A percentile compares a stretch with the other conserved stretches of the same genome.
Evolutionary conservation across 73 alveolate species (phyloP).

Genomic region (Strombidium stylifer): DNA sequence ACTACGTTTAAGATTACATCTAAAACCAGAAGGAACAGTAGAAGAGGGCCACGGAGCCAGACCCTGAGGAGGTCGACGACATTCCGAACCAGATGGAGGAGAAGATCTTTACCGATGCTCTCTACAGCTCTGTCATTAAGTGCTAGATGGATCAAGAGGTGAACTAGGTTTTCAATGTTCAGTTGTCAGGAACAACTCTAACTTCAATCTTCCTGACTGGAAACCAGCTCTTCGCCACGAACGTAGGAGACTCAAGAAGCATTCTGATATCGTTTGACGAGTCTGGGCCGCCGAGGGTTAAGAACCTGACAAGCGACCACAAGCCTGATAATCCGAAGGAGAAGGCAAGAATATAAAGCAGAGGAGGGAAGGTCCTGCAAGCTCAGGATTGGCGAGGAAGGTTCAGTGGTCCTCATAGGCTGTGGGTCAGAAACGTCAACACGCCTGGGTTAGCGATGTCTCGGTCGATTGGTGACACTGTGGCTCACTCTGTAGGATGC

Average conservation of each 20-base stretch:
- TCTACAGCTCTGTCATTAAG: no score
- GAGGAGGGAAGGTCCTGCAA: constrained; percentile 90
- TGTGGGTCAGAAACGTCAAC: constrained; percentile 88
- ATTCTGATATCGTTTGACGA: no score
- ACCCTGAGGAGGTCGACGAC: neutral
- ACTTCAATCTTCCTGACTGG: constrained; percentile 12
- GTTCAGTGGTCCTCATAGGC: constrained; percentile 92
- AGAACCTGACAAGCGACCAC: constrained; percentile 83
- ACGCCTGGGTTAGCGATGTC: constrained; percentile 98
- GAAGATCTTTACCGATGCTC: no score
- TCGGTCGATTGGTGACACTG: constrained; percentile 92
- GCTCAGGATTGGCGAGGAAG: constrained; percentile 60
- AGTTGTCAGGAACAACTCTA: constrained; percentile 41
- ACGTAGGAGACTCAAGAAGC: constrained; percentile 73
- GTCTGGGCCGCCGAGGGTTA: no score
- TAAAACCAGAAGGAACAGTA: constrained; percentile 13
- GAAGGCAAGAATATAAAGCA: constrained; percentile 69
- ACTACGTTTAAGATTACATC: constrained; percentile 8
- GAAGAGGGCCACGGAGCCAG: neutral
- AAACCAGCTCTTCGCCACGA: constrained; percentile 67
- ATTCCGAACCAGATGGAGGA: no score
- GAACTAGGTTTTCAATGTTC: no score
- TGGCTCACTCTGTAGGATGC: constrained; percentile 93
- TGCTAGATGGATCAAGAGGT: no score
- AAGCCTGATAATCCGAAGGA: constrained; percentile 86